Evolutionary conservation across 1,284 basidiomycete species (phyloP), one percentile per base, ranked within the genome.

Genomic region (Earliella scabrosa): DNA sequence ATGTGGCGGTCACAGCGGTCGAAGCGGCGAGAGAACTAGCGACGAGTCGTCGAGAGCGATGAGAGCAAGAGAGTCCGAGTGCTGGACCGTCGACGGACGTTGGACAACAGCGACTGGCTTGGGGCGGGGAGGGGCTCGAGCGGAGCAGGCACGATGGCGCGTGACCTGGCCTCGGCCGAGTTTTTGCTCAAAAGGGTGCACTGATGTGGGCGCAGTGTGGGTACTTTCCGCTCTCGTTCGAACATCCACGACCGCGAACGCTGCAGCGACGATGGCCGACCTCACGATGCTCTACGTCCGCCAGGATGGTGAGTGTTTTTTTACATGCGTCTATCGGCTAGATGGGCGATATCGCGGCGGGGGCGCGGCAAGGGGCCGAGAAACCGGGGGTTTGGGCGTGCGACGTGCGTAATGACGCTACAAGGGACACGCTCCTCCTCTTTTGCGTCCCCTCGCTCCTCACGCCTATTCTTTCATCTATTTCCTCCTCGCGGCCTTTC

Each of bases 371-470:
- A 6, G 24, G 20, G 10, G 45, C 45, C 35, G 45, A 47, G 9
- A 24, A 45, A 34, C 44, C 44, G 44, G 44, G 29, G n/a, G 44
- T 32, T 45, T 45, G 44, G 26, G 29, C 10, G n/a, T 20, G 13
- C 24, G 32, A 47, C 29, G 31, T 45, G 34, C 35, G 45, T 38
- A 47, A 47, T 47, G 45, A 47, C 45, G 45, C 45, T 47, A 8
- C 18, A 47, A 27, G 45, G 34, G 45, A 38, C 45, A 23, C 45
- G 3, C 23, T 27, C 34, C 34, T 35, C 16, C 45, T 40, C 44
- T 36, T 38, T 20, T n/a, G n/a, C n/a, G n/a, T 31, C 39, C 43
- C n/a, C 39, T 43, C 24, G 32, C 45, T 47, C 45, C 45, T 27
- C 45, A 36, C 34, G n/a, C 24, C 45, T 23, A 13, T 26, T 29